A percentile compares a stretch with the other conserved stretches of the same genome.
These are phyloP conservation scores for Penicillium cinerascens DNA, from an alignment of 495 filamentous ascomycete species.

Conservation along the genomic window DNA sequence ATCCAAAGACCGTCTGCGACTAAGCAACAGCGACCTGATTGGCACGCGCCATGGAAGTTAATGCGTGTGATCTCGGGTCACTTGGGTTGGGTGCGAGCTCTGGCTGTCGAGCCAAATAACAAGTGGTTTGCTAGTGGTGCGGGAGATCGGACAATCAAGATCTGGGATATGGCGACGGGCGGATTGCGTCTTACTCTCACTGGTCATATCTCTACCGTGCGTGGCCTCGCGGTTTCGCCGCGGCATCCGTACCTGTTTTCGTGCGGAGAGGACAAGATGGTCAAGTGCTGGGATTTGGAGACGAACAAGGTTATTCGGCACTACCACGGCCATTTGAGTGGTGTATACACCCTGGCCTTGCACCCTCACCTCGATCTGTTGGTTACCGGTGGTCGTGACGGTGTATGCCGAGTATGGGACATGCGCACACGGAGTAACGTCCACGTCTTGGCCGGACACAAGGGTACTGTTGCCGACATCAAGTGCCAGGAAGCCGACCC, in stretches of 20 bases:
- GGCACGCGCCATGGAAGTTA: conserved; percentile 98
- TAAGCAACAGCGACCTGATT: conserved; percentile 77
- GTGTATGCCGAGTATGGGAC: conserved; percentile 94
- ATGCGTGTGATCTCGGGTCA: conserved; percentile 97
- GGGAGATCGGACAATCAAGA: conserved; percentile 96
- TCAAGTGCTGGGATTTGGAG: conserved; percentile 99
- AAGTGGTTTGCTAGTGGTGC: conserved; percentile 97
- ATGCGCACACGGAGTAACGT: conserved; percentile 96
- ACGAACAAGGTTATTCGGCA: conserved; percentile 98
- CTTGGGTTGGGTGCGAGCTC: conserved; percentile 87
- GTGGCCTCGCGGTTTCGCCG: conserved; percentile 87
- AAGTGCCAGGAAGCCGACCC: conserved; percentile 96
- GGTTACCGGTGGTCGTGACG: conserved; percentile 92
- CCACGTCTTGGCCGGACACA: conserved; percentile 89
- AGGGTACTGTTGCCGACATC: conserved; percentile 80
- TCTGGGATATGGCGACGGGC: conserved; percentile 93
- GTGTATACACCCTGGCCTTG: conserved; percentile 86
- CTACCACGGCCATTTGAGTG: conserved; percentile 96
- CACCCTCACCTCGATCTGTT: conserved; percentile 94
- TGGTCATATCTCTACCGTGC: conserved; percentile 94
- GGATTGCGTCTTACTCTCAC: conserved; percentile 81
- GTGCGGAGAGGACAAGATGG: conserved; percentile 99
- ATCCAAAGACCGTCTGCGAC: conserved; percentile 63
- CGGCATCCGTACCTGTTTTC: conserved; percentile 97
- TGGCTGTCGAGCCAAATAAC: conserved; percentile 94